Evolutionary conservation across 2,329 filamentous ascomycete species (phyloP).

Genomic region (Colletotrichum truncatum): DNA sequence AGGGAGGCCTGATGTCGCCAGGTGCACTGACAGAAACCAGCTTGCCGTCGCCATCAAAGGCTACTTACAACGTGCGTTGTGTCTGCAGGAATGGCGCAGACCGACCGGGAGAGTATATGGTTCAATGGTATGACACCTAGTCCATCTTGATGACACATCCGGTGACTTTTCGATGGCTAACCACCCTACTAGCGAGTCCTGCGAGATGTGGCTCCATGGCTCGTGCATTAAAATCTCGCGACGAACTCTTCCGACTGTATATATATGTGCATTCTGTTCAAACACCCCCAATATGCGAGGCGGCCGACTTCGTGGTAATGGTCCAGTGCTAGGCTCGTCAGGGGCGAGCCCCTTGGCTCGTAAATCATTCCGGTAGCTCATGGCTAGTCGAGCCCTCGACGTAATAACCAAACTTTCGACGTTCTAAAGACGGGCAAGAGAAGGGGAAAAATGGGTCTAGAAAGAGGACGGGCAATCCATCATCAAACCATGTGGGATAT

Average conservation of each 20-base stretch:
- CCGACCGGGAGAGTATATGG: constrained; percentile 62
- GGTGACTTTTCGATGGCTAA: background rate
- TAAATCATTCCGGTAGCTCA: constrained; percentile 55
- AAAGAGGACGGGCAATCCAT: constrained; percentile 20
- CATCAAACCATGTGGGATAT: constrained; percentile 22
- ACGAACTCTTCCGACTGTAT: constrained; percentile 66
- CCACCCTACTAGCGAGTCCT: constrained; percentile 62
- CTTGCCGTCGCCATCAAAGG: constrained; percentile 54
- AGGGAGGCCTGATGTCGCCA: constrained; percentile 57
- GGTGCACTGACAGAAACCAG: constrained; percentile 60
- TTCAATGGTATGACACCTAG: constrained; percentile 69
- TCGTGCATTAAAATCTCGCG: constrained; percentile 68
- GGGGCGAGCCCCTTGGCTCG: constrained; percentile 52
- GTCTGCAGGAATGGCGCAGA: constrained; percentile 59
- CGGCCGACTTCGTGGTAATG: constrained; percentile 52
- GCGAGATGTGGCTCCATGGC: constrained; percentile 73
- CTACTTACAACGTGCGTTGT: constrained; percentile 60
- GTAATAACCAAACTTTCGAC: constrained; percentile 1
- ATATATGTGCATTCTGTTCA: constrained; percentile 71
- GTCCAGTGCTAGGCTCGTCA: constrained; percentile 37
- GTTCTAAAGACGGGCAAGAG: background rate
- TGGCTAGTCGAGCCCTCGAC: background rate
- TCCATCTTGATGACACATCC: background rate
- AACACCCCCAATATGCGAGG: constrained; percentile 65
- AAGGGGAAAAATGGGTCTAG: constrained; percentile 2